Evolutionary conservation across 2,329 filamentous ascomycete genomes (phyloP).

Genomic region (Arthrobotrys entomopaga): DNA sequence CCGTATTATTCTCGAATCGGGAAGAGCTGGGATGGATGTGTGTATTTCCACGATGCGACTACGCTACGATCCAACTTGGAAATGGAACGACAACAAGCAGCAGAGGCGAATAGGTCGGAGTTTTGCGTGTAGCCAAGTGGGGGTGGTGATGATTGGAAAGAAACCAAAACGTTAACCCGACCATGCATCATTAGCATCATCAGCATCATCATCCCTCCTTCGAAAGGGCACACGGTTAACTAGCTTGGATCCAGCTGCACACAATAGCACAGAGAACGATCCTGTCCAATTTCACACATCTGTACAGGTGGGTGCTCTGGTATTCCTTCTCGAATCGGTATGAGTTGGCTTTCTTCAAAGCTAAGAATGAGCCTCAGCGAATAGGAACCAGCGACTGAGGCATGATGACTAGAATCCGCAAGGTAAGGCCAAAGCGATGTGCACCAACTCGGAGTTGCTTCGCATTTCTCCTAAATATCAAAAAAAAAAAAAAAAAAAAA

Average conservation of each 20-base stretch:
- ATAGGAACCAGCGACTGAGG: constrained; percentile 36
- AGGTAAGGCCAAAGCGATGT: too few species aligned
- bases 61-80: constrained; percentile 17
- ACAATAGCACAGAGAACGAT: background rate
- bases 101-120: constrained; percentile 19
- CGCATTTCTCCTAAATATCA: constrained; percentile 15
- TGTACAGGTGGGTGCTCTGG: constrained; percentile 2
- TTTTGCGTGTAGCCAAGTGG: constrained; percentile 37
- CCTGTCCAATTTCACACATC: constrained; percentile 22
- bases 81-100: constrained; percentile 16
- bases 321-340: constrained; percentile 1
- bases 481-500: too few species aligned
- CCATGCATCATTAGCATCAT: too few species aligned
- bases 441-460: background rate
- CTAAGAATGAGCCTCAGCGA: constrained; percentile 27
- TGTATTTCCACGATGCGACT: background rate
- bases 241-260: background rate
- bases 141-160: constrained; percentile 35
- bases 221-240: background rate
- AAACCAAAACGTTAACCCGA: constrained; percentile 18
- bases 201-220: too few species aligned
- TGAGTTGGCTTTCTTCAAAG: constrained; percentile 20
- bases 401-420: constrained; percentile 45
- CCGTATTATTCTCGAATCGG: too few species aligned
- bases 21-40: background rate